Evolutionary conservation across 2,329 filamentous ascomycete species (phyloP).

Genomic region (Neopestalotiopsis sp.): DNA sequence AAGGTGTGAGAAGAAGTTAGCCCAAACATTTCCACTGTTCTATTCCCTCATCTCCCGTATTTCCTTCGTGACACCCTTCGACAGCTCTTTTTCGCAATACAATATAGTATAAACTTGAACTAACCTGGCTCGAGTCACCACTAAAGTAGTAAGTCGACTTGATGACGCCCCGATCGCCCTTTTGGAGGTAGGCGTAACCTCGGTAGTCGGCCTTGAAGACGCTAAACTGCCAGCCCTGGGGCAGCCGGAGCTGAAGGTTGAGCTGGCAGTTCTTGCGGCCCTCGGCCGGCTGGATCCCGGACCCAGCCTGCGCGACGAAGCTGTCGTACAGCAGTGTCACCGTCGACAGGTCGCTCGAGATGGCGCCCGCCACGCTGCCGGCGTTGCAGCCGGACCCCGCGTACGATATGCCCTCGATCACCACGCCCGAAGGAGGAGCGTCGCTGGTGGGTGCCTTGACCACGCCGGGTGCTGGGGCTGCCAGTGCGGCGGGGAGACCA

Average conservation of each 20-base stretch:
- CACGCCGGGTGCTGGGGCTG: conserved; percentile 13
- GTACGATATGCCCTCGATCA: conserved; percentile 31
- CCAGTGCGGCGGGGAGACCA: conserved; percentile 18
- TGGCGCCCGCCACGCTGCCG: conserved; percentile 29
- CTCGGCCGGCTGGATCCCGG: conserved; percentile 45
- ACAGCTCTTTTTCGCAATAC: not conserved
- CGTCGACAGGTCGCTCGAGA: conserved; percentile 33
- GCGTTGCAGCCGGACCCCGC: conserved; percentile 36
- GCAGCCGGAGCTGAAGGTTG: conserved; percentile 50
- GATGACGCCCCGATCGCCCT: conserved; percentile 51
- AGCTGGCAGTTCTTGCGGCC: conserved; percentile 60
- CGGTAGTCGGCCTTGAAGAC: conserved; percentile 53
- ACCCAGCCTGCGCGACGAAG: conserved; percentile 56
- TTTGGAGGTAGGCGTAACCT: conserved; percentile 53
- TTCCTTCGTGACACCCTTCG: not conserved
- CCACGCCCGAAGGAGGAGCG: conserved; percentile 29
- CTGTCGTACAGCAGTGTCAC: conserved; percentile 58
- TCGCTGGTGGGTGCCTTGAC: conserved; percentile 24
- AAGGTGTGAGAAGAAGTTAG: conserved; percentile 12
- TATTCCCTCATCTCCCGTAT: not conserved
- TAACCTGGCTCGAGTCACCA: conserved; percentile 47
- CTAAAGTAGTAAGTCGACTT: conserved; percentile 62
- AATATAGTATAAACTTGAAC: not conserved
- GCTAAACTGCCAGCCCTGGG: conserved; percentile 39
- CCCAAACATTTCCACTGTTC: conserved; percentile 29